Conservation (phyloP, 805 yeast genomes). For the Kurtzmaniella fragi region DNA sequence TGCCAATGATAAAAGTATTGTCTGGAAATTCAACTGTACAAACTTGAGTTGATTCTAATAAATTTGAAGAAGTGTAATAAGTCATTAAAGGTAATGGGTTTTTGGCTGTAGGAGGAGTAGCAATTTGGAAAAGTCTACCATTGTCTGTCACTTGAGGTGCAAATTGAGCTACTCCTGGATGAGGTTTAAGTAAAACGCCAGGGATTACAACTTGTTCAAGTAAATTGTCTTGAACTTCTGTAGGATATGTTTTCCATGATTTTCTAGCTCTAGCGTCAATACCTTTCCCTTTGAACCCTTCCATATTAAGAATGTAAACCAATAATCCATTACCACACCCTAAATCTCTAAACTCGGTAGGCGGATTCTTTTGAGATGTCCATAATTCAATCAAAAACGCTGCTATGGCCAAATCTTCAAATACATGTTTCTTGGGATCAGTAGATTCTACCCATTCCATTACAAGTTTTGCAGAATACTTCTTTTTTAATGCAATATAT, state of each 20-base stretch:
- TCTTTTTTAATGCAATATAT: conserved; percentile 75
- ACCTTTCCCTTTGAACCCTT: conserved; percentile 80
- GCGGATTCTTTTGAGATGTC: conserved; percentile 45
- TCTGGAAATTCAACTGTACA: conserved; percentile 61
- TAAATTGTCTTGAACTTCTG: conserved; percentile 50
- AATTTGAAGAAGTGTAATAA: conserved; percentile 48
- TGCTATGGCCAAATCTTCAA: conserved; percentile 93
- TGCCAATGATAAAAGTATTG: conserved; percentile 82
- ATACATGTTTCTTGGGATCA: conserved; percentile 92
- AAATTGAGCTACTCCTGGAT: conserved; percentile 51
- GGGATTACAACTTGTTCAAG: conserved; percentile 85
- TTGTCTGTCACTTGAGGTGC: conserved; percentile 56
- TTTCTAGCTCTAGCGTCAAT: conserved; percentile 87
- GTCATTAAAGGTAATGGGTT: conserved; percentile 40
- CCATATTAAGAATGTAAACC: conserved; percentile 67
- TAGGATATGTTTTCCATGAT: conserved; percentile 78
- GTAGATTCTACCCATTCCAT: conserved; percentile 90
- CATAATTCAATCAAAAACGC: conserved; percentile 89
- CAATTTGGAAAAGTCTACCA: conserved; percentile 56
- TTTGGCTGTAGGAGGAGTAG: conserved; percentile 19
- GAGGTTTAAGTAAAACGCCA: conserved; percentile 61
- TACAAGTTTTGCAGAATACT: conserved; percentile 69
- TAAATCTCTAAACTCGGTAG: conserved; percentile 69
- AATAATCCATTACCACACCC: conserved; percentile 95
- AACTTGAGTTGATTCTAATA: conserved; percentile 47